Conservation (phyloP, 371 early-diverging fungal species). For the Mortierella sp. region DNA sequence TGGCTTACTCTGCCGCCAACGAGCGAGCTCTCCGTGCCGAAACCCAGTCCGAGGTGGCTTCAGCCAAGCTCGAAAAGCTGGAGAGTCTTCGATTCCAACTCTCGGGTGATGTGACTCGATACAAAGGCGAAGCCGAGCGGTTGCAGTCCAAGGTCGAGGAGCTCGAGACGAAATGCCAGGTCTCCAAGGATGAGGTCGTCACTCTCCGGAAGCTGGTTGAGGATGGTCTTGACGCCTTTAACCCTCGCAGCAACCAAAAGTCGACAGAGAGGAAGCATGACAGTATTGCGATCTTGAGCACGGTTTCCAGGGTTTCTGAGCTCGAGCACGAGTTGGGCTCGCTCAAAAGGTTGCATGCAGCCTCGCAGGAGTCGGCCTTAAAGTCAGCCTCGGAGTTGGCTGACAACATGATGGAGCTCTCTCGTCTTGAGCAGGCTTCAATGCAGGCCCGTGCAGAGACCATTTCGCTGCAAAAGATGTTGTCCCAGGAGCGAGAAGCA, state of each 20-base stretch:
- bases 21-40: constrained; percentile 59
- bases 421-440: constrained; percentile 70
- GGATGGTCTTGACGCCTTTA: constrained; percentile 57
- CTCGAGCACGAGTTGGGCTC: constrained; percentile 62
- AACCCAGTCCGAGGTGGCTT: constrained; percentile 37
- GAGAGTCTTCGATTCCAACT: constrained; percentile 43
- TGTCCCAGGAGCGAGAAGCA: constrained; percentile 70
- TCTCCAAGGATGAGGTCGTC: constrained; percentile 57
- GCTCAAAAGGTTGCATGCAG: constrained; percentile 47
- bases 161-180: constrained; percentile 40
- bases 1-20: constrained; percentile 53
- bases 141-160: constrained; percentile 53
- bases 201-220: constrained; percentile 57
- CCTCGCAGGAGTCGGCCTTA: constrained; percentile 42
- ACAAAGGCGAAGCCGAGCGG: constrained; percentile 45
- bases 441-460: constrained; percentile 71
- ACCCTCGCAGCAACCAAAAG: constrained; percentile 19
- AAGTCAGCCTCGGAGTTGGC: constrained; percentile 59
- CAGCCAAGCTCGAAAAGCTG: constrained; percentile 44
- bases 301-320: constrained; percentile 59
- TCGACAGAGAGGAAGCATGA: constrained; percentile 46
- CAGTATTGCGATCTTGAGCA: constrained; percentile 52
- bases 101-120: constrained; percentile 34
- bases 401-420: constrained; percentile 68
- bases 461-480: constrained; percentile 63